Conservation (phyloP, 305 asterid species). For the Petunia hybrid region DNA sequence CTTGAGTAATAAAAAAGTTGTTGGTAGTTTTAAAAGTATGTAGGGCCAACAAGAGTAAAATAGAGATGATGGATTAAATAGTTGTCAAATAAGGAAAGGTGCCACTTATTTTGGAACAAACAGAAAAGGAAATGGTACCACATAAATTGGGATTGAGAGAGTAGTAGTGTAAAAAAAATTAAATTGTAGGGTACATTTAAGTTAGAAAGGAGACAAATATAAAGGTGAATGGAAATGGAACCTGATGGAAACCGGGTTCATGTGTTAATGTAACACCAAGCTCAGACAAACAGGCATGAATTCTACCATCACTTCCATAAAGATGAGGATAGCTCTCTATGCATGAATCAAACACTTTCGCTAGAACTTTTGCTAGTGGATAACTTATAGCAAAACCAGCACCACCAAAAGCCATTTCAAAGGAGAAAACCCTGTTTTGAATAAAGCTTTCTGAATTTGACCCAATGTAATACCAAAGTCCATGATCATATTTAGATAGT, state of each 20-base stretch:
- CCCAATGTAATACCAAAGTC: conserved; percentile 81
- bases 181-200: no score
- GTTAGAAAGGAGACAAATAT: neutral
- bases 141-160: no score
- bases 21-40: no score
- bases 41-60: no score
- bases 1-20: no score
- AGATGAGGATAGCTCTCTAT: conserved; percentile 69
- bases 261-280: conserved; percentile 75
- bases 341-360: conserved; percentile 70
- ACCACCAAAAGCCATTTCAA: conserved; percentile 87
- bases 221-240: conserved; percentile 18
- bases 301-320: conserved; percentile 78
- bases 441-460: conserved; percentile 64
- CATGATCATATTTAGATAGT: conserved; percentile 74
- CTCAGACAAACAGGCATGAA: conserved; percentile 71
- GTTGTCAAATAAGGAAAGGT: no score
- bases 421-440: conserved; percentile 62
- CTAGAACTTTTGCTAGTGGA: conserved; percentile 71
- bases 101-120: no score
- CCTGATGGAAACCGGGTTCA: conserved; percentile 96
- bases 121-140: no score
- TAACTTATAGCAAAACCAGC: conserved; percentile 89
- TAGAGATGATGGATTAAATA: no score
- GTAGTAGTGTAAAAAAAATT: no score